Percentiles rank a stretch among this genome's conserved stretches.
Evolutionary conservation across 75 land plant species (phyloP).

Genomic region (Adiantum capillusveneris): DNA sequence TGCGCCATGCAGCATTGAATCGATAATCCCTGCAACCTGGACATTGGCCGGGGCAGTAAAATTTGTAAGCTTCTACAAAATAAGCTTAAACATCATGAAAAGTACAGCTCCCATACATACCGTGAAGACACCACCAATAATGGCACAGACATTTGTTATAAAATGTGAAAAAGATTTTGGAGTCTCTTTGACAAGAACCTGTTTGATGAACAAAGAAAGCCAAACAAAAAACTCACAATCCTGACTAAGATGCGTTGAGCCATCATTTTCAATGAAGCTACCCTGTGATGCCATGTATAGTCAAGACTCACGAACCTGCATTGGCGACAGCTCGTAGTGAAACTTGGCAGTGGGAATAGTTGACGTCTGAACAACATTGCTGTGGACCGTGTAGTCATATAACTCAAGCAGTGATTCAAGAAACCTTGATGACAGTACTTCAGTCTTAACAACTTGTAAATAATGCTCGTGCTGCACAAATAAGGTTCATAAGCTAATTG

Average conservation of each 20-base stretch:
- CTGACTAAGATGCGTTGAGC: too few species aligned
- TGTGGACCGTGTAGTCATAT: constrained; percentile 96
- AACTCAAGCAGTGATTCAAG: constrained; percentile 54
- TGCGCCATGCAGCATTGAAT: constrained; percentile 83
- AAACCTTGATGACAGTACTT: constrained; percentile 46
- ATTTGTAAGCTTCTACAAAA: neutral
- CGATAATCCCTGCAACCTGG: constrained; percentile 99
- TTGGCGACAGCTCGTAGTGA: constrained; percentile 90
- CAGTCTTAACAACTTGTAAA: constrained; percentile 93
- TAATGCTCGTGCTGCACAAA: constrained; percentile 87
- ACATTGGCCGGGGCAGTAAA: neutral
- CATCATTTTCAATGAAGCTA: too few species aligned
- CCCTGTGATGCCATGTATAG: too few species aligned
- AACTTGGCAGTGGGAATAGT: constrained; percentile 86
- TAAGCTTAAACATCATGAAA: neutral
- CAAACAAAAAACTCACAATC: too few species aligned
- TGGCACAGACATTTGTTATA: constrained; percentile 94
- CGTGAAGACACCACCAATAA: constrained; percentile 98
- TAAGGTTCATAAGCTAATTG: neutral
- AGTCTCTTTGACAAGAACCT: constrained; percentile 80
- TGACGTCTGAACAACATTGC: constrained; percentile 60
- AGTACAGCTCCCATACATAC: constrained; percentile 20
- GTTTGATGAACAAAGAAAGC: constrained; percentile 1
- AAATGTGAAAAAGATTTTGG: constrained; percentile 89
- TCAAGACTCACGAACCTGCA: constrained; percentile 55